phyloP scores from a whole-genome alignment of 2,329 filamentous ascomycete species.

The Xylaria sp. region DNA sequence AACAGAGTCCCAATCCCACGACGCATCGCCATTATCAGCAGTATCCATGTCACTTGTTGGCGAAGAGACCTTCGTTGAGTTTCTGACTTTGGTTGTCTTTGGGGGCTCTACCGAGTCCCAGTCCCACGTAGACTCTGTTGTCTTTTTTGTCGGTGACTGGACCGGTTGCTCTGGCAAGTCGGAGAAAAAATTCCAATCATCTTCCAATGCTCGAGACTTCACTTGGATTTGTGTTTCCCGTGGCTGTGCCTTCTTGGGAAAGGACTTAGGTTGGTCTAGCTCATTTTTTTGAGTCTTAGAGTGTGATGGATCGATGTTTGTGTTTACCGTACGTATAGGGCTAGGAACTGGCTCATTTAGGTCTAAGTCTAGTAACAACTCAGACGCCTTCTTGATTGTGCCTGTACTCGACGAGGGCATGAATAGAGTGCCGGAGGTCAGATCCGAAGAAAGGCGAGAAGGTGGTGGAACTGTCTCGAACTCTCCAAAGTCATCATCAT shows the following conservation, averaged over 20 bases:
- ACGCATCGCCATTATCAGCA: conserved; percentile 31
- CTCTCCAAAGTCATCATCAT: conserved; percentile 68
- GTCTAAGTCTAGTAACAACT: conserved; percentile 51
- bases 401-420: conserved; percentile 43
- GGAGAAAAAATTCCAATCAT: conserved; percentile 65
- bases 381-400: conserved; percentile 44
- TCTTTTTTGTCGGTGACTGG: conserved; percentile 35
- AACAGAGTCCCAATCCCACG: conserved; percentile 63
- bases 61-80: conserved; percentile 13
- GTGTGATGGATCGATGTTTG: conserved; percentile 63
- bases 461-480: conserved; percentile 61
- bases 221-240: conserved; percentile 44
- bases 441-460: conserved; percentile 47
- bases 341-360: conserved; percentile 48
- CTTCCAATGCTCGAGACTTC: conserved; percentile 45
- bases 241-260: conserved; percentile 60
- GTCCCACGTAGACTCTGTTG: conserved; percentile 43
- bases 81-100: conserved; percentile 18
- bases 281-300: conserved; percentile 49
- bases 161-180: conserved; percentile 51
- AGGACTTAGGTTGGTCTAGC: conserved; percentile 50
- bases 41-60: conserved; percentile 8
- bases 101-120: conserved; percentile 44
- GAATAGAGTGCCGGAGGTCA: conserved; percentile 54
- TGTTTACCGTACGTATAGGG: conserved; percentile 61